A percentile compares a stretch with the other conserved stretches of the same genome.
Conservation (phyloP, 495 filamentous ascomycete genomes). For the Sporormia fimetaria region DNA sequence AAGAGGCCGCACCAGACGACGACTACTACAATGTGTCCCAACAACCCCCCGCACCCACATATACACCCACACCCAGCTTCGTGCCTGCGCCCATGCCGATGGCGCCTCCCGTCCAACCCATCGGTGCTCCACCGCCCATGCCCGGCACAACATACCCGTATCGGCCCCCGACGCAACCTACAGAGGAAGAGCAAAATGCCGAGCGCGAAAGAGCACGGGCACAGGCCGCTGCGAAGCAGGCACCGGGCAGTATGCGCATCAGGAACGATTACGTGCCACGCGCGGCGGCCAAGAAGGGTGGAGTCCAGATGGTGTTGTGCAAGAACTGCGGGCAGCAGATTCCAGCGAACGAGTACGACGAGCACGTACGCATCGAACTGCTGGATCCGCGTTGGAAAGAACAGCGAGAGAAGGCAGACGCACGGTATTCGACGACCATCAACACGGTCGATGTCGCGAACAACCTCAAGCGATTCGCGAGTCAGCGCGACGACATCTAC, state of each 20-base stretch:
- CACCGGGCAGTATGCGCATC: constrained; percentile 75
- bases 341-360: constrained; percentile 72
- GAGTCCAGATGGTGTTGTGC: constrained; percentile 63
- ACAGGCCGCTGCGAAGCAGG: constrained; percentile 61
- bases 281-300: constrained; percentile 56
- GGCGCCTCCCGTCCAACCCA: constrained; percentile 14
- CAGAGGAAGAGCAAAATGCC: constrained; percentile 46
- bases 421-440: constrained; percentile 71
- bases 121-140: constrained; percentile 12
- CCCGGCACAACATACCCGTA: constrained; percentile 19
- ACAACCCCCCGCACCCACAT: not conserved
- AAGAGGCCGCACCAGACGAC: constrained; percentile 88
- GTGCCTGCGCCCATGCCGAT: constrained; percentile 29
- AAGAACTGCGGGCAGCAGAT: constrained; percentile 91
- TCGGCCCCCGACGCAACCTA: constrained; percentile 3
- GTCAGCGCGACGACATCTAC: constrained; percentile 83
- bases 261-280: constrained; percentile 83
- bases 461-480: constrained; percentile 95
- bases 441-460: constrained; percentile 78
- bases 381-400: constrained; percentile 95
- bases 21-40: constrained; percentile 32
- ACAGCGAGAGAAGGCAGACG: constrained; percentile 77
- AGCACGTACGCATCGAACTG: constrained; percentile 93
- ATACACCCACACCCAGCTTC: constrained; percentile 5
- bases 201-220: constrained; percentile 62